Percentiles rank a stretch among this genome's conserved stretches.
Evolutionary conservation across 148 eudicot species (phyloP).

Genomic region (Vaccinium macrocarpon): DNA sequence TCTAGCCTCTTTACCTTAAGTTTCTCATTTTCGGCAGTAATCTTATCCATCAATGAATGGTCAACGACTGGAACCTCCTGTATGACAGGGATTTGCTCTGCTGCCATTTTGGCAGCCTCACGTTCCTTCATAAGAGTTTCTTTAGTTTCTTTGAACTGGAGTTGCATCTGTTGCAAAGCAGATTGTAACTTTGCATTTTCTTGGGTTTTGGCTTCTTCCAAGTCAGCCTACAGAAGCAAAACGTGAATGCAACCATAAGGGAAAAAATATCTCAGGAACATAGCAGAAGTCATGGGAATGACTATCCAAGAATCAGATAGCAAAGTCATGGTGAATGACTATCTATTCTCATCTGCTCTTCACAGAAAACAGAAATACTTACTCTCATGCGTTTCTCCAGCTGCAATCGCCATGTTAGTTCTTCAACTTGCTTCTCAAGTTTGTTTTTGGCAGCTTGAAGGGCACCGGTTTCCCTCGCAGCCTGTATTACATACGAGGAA

Average conservation of each 20-base stretch:
- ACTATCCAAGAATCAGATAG: background rate
- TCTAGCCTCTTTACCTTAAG: constrained; percentile 59
- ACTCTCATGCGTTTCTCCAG: constrained; percentile 98
- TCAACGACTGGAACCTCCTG: constrained; percentile 88
- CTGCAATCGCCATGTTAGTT: constrained; percentile 92
- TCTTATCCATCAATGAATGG: constrained; percentile 61
- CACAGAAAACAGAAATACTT: constrained; percentile 18
- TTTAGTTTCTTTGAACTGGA: constrained; percentile 72
- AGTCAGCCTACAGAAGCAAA: constrained; percentile 57
- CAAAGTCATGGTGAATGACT: background rate
- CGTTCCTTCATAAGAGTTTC: constrained; percentile 68
- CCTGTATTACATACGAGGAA: constrained; percentile 40
- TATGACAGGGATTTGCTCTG: constrained; percentile 64
- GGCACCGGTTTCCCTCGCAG: constrained; percentile 98
- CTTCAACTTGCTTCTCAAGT: constrained; percentile 99
- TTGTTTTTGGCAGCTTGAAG: constrained; percentile 99
- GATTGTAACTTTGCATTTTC: constrained; percentile 76
- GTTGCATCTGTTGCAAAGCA: constrained; percentile 68
- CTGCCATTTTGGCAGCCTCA: constrained; percentile 59
- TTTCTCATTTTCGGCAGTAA: constrained; percentile 79
- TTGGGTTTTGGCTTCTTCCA: constrained; percentile 90
- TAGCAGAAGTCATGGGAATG: constrained; percentile 13
- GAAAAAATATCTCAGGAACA: background rate
- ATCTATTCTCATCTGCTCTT: background rate
- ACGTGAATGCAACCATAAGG: background rate